Conservation (phyloP, 2,329 filamentous ascomycete species). For the Sarocladium strictum region DNA sequence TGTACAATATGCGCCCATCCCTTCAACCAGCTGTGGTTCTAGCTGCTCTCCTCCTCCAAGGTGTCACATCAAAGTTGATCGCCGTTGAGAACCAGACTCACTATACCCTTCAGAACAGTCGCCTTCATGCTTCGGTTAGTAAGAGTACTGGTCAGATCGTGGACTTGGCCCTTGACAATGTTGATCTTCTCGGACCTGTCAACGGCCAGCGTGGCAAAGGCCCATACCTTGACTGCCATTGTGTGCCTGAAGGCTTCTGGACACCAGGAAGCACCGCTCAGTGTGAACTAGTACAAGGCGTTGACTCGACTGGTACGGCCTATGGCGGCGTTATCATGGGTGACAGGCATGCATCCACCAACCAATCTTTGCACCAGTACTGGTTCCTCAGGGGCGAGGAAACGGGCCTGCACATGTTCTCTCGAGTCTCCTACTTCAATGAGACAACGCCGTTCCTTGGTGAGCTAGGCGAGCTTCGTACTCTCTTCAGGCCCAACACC, state of each 20-base stretch:
- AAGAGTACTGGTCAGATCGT: slow-evolving; percentile 31
- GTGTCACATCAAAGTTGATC: slow-evolving; percentile 21
- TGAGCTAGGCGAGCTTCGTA: slow-evolving; percentile 55
- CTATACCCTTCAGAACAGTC: slow-evolving; percentile 31
- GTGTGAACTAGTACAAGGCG: slow-evolving; percentile 39
- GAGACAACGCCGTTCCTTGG: slow-evolving; percentile 48
- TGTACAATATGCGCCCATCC: background rate
- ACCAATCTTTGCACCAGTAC: slow-evolving; percentile 56
- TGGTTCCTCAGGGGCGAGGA: slow-evolving; percentile 59
- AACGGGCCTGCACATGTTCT: slow-evolving; percentile 57
- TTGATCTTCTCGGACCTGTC: slow-evolving; percentile 43
- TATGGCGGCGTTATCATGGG: slow-evolving; percentile 56
- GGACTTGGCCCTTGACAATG: slow-evolving; percentile 28
- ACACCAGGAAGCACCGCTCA: slow-evolving; percentile 47
- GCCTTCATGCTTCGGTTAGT: slow-evolving; percentile 29
- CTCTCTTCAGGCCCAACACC: slow-evolving; percentile 54
- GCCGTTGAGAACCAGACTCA: slow-evolving; percentile 28
- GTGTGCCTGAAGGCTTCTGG: slow-evolving; percentile 52
- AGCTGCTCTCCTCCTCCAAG: slow-evolving; percentile 12
- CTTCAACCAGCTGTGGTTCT: background rate
- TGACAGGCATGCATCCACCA: slow-evolving; percentile 51
- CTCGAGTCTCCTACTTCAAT: slow-evolving; percentile 54
- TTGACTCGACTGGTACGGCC: slow-evolving; percentile 38
- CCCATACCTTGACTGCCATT: slow-evolving; percentile 60
- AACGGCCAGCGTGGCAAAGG: slow-evolving; percentile 37